A percentile compares a stretch with the other conserved stretches of the same genome.
Evolutionary conservation across 805 yeast species (phyloP).

Genomic region (Ogataea methylovora): DNA sequence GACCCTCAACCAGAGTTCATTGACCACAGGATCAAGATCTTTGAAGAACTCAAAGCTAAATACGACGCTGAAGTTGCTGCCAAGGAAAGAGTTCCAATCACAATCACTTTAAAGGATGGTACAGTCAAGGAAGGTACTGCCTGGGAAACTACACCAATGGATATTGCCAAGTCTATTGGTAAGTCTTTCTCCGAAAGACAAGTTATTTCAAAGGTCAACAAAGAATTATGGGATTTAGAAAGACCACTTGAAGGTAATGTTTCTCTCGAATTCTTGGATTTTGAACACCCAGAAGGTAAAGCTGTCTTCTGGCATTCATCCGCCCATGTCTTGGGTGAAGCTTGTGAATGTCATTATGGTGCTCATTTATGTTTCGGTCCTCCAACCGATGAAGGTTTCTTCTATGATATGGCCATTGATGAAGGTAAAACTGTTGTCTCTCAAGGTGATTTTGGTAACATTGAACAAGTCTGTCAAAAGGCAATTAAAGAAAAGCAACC

Average conservation of each 20-base stretch:
- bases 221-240: constrained; percentile 88
- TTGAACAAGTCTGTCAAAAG: constrained; percentile 81
- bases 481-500: constrained; percentile 94
- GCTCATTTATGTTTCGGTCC: constrained; percentile 93
- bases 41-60: constrained; percentile 72
- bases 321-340: constrained; percentile 97
- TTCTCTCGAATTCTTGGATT: constrained; percentile 75
- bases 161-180: constrained; percentile 76
- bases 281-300: constrained; percentile 90
- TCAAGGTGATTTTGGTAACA: constrained; percentile 73
- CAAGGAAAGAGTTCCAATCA: constrained; percentile 51
- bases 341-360: constrained; percentile 93
- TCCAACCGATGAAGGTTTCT: constrained; percentile 96
- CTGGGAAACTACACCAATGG: constrained; percentile 87
- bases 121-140: constrained; percentile 67
- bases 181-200: constrained; percentile 84
- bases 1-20: constrained; percentile 83
- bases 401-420: constrained; percentile 88
- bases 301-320: constrained; percentile 98
- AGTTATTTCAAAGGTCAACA: constrained; percentile 86
- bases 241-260: constrained; percentile 81
- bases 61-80: constrained; percentile 66
- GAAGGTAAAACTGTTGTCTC: constrained; percentile 70
- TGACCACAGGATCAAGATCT: constrained; percentile 68
- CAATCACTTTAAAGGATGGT: constrained; percentile 84